Evolutionary conservation across 2,329 filamentous ascomycete genomes (phyloP), one percentile per base, ranked within the genome.

Genomic region (Claviceps capensis): DNA sequence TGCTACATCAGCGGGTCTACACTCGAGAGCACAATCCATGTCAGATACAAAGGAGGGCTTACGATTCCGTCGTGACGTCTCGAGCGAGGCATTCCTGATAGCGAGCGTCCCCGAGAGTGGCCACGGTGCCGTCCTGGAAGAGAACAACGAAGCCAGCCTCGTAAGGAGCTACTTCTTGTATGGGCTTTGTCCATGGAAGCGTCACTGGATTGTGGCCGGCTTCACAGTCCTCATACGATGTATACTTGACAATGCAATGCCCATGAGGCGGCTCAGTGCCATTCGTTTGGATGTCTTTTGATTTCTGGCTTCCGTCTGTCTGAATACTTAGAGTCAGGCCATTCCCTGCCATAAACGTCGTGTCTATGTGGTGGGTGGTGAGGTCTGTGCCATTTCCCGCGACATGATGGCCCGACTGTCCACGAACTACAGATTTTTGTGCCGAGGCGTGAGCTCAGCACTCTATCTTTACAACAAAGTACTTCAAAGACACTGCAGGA

Each of bases 81-180:
- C 82, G 72, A 5, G 77, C 81, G 0, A 86, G 72, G 52, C 76
- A 79, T 38, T 72, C 67, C 30, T 68, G 64, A 57, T 79, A 83
- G 16, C 82, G 74, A 47, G 72, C 65, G 57, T 86, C 82, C 7
- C 82, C 82, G 62, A 74, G 70, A 0, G 75, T 76, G 56, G 67
- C 72, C 26, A 79, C 74, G 1, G 63, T 60, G n/a, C 71, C 72
- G 11, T 69, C 60, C 1, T 67, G 52, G 2, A 71, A 63, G 6
- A 79, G 63, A 14, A 73, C 68, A 4, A 69, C 66, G 58, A 78
- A 78, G 1, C 76, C 76, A 0, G 71, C 65, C 44, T 74, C 70
- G 57, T 72, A 78, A 16, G 74, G 68, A 17, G 65, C 69, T 1
- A 77, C 58, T 51, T 78, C 72, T 19, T 58, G 59, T 19, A 74